Conservation (phyloP, 441 rosid genomes). For the Croton setiger region DNA sequence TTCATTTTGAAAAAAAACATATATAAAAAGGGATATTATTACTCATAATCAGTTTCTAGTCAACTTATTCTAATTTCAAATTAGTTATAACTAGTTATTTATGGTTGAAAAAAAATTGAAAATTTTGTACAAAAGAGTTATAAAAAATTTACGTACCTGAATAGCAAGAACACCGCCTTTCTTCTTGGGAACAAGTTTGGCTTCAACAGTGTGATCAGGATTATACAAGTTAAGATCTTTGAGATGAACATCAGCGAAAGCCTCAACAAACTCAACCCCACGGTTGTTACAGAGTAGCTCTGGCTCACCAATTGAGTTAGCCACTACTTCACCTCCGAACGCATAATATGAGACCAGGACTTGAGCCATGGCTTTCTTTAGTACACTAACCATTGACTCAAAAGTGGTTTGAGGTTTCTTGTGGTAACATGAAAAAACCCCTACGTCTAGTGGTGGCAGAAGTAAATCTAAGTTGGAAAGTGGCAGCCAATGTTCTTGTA, state of each 20-base stretch:
- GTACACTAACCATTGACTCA: slow-evolving; percentile 35
- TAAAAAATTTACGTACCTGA: slow-evolving; percentile 56
- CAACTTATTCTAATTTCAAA: too few species aligned
- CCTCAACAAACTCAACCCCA: slow-evolving; percentile 66
- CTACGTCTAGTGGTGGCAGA: slow-evolving; percentile 49
- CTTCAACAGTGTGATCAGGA: slow-evolving; percentile 54
- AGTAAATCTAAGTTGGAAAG: slow-evolving; percentile 83
- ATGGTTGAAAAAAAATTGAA: too few species aligned
- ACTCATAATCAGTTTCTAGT: too few species aligned
- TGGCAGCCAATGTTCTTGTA: slow-evolving; percentile 72
- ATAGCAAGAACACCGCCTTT: slow-evolving; percentile 59
- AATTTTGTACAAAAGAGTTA: too few species aligned
- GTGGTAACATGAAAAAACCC: slow-evolving; percentile 70
- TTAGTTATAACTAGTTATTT: too few species aligned
- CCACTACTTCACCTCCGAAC: slow-evolving; percentile 60
- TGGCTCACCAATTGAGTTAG: slow-evolving; percentile 60
- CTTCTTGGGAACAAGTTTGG: slow-evolving; percentile 56
- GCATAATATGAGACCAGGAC: slow-evolving; percentile 62
- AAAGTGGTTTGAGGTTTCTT: slow-evolving; percentile 6
- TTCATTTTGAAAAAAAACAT: too few species aligned
- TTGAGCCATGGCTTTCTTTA: slow-evolving; percentile 56
- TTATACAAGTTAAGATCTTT: slow-evolving; percentile 51
- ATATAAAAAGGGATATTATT: too few species aligned
- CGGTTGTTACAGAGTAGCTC: slow-evolving; percentile 75
- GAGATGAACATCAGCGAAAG: slow-evolving; percentile 51